Evolutionary conservation across 805 yeast species (phyloP), one percentile per base, ranked within the genome.

Genomic region (Candida caryicola): DNA sequence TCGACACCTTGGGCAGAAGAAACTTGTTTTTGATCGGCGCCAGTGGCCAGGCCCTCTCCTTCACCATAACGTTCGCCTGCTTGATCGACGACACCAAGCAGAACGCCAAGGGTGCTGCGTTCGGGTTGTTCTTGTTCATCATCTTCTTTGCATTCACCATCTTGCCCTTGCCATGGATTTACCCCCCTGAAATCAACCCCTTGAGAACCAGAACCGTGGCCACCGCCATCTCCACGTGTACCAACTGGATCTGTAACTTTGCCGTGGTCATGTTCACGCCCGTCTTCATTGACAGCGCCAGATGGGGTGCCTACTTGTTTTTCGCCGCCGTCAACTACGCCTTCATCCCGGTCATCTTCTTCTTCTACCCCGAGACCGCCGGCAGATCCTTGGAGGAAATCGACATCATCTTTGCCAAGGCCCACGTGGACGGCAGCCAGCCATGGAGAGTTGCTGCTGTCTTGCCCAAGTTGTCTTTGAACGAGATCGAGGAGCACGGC

Each of bases 381-480:
- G 74, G 70, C 32, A 60, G 71, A 55, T 49, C 64, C 25, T 68
- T 68, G 60, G 72, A 67, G 59, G 76, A 70, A 52, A 62, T 66
- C 36, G 73, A 70, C 57, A 79, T 81, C 55, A 79, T 83, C 40
- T 78, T 69, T 46, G 85, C 85, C 54, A 77, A 76, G 64, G 76
- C 84, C 10, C 59, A 71, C 46, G 70, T 62, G 31, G 89, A 83
- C 44, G 71, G 71, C 34, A 72, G 71, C 46, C 73, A 69, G 45
- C 77, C 82, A 23, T 82, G 71, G 74, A 69, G 77, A 56, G 82
- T 83, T 33, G 89, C 89, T 36, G 68, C 71, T 29, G 62, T 71
- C 38, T 50, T 82, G 71, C 87, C 87, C 26, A 74, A 72, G 56
- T 68, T 83, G 41, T 57, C 75, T 9, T 58, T 60, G 42, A 63